Base-by-base conservation (phyloP, 2,329 filamentous ascomycete species). In the Fonsecaea erecta region DNA sequence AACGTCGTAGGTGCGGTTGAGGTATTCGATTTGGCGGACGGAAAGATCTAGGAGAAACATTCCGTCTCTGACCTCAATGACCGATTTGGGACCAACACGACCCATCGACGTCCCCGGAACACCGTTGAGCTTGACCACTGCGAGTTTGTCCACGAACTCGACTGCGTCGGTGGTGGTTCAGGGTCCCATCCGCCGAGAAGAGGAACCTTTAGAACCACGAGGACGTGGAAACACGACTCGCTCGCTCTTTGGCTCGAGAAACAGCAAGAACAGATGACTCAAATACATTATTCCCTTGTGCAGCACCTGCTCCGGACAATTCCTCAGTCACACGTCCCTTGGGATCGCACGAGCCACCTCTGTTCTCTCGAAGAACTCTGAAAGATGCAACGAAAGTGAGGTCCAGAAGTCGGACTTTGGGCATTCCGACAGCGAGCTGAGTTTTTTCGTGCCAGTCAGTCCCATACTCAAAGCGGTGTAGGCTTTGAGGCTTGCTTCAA, bases 11-110 rank as follows among this genome's bases (percentile, higher is more conserved):
- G 93, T 98, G 80, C 93, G 91, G 90, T 99, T 99, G 74, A 99
- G 90, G 85, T 93, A 96, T 84, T 99, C 95, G 77, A 99, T 96
- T 86, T 99, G 95, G 76, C 95, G 92, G 74, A 99, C 95, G 21
- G 95, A 98, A 75, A 99, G 86, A 82, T 99, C 95, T 73, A 99
- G 87, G 89, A 99, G 99, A 74, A 95, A 99, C 95, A 98, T 99
- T 87, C 95, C 95, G 75, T 99, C 95, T 81, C 95, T 93, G 78
- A 99, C 95, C 81, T 99, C 95, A 74, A 99, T 99, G 77, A 99
- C 95, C 53, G 95, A 99, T 86, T 99, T 99, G 81, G 95, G 95
- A 70, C 95, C 95, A 74, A 99, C 95, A 75, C 95, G 99, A 76
- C 95, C 95, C 95, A 99, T 99, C 62, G 95, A 99, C 73, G 95